Base-by-base conservation (phyloP, 352 stramenopile species). In the Phytopythium litorale region DNA sequence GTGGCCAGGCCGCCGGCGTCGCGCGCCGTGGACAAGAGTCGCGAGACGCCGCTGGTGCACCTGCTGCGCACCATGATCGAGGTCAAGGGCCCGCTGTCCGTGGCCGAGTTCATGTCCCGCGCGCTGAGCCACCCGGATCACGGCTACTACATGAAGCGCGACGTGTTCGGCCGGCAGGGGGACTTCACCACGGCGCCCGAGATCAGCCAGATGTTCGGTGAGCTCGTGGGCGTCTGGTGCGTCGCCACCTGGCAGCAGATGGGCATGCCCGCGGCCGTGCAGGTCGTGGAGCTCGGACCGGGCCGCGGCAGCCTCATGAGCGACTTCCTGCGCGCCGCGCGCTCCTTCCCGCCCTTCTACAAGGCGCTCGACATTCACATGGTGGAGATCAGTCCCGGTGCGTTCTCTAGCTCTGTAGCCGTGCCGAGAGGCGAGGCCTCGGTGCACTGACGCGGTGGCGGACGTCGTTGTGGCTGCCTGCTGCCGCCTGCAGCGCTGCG, bases 131-230 rank as follows among this genome's bases (percentile, higher is more conserved):
- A 98, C 78, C 92, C 91, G 16, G 57, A 89, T 54, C 84, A 97
- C 74, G 96, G 96, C 38, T 99, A 99, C 76, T 99, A 99, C 79
- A 98, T 97, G 75, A 95, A 96, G 67, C 87, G 87, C 43, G 86
- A 97, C 62, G 85, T 97, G 56, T 96, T 98, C 68, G 93, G 93
- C 38, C 82, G 70, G 33, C 76, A 94, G 52, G 91, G 91, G 62
- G 92, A 98, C 78, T 98, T 98, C 73, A 96, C 94, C 33, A 98
- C 93, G 1, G 91, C 93, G 16, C 93, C 93, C 3, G 93, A 98
- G 76, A 97, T 98, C 68, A 96, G 77, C 45, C 91, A 97, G 62
- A 94, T 97, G 73, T 98, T 98, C 68, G 92, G 93, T 55, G 93
- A 98, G 68, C 75, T 98, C 40, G 79, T 98, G 59, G 86, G 87